Evolutionary conservation across 495 filamentous ascomycete genomes (phyloP), one percentile per base, ranked within the genome.

Genomic region (Penicillium malachiteum): DNA sequence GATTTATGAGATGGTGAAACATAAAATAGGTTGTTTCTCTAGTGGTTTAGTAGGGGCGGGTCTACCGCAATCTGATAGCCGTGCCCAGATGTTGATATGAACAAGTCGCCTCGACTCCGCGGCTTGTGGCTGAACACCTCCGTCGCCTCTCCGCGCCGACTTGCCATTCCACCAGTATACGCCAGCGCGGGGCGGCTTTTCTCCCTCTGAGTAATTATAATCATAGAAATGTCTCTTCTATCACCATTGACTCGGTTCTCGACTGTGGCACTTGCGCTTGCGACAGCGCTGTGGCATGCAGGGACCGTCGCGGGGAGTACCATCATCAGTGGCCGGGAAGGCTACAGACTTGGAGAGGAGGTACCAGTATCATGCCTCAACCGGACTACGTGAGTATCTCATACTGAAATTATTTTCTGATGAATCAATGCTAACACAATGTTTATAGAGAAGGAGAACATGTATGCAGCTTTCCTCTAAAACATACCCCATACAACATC

Each of bases 301-400:
- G 59, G 50, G 7, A 55, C 64, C 43, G 59, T 67, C 56, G 72
- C 67, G 63, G 65, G 64, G 64, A 68, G 58, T 34, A 57, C 62
- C 44, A 50, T 21, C 40, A 56, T 45, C 49, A 65, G 50, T 80
- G 81, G 73, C 71, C 76, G 68, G 81, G 78, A 60, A 64, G 75
- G 74, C 62, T 79, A 77, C 75, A 76, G 59, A 39, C 63, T 70
- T 54, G 75, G 74, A 35, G 74, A 81, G 45, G 64, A 70, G 16
- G 83, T 90, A 55, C 83, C 84, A 14, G 84, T 90, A 21, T 82
- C 71, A 40, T 90, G 87, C 71, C 63, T 90, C 59, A 87, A 88
- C 64, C 67, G 87, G 54, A 84, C 82, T 11, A 79, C 84, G 86
- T 89, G 64, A 73, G 83, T 75, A 12, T 33, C n/a, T 30, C 17